These are phyloP conservation scores for Echinochloa phyllopogon DNA, from an alignment of 176 grass and related monocot genomes.

Conservation along the genomic window DNA sequence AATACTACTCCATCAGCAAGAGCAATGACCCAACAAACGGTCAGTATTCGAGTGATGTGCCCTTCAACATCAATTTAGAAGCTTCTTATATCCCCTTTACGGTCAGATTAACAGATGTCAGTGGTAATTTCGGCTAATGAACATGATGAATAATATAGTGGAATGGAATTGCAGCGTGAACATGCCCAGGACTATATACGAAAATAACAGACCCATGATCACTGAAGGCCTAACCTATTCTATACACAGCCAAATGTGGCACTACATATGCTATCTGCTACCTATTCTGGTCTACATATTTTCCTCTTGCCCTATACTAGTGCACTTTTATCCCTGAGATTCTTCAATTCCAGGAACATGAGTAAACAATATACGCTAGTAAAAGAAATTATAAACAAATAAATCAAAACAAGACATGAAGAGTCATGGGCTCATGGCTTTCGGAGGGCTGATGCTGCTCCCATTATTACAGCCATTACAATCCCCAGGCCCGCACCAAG, in stretches of 20 bases:
- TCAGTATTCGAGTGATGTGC: background rate
- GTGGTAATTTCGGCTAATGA: background rate
- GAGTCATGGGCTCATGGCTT: constrained; percentile 74
- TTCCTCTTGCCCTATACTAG: background rate
- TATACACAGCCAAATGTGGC: constrained; percentile 38
- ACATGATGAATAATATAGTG: background rate
- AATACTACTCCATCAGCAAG: background rate
- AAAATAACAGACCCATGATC: constrained; percentile 1
- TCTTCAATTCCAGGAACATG: background rate
- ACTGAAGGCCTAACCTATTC: constrained; percentile 19
- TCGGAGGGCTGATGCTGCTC: constrained; percentile 83
- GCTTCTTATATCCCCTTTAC: background rate
- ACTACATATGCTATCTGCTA: constrained; percentile 4
- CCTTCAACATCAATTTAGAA: background rate
- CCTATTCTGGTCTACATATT: background rate
- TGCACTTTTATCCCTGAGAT: background rate
- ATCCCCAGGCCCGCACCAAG: constrained; percentile 86
- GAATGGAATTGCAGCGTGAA: background rate
- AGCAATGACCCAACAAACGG: background rate
- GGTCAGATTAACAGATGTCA: background rate
- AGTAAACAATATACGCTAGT: background rate
- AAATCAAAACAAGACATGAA: constrained; percentile 9
- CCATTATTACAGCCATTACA: constrained; percentile 96
- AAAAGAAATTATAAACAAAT: constrained; percentile 13
- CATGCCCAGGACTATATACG: background rate